phyloP scores from a whole-genome alignment of 177 flowering plant genomes.

The Tripterygium wilfordii region DNA sequence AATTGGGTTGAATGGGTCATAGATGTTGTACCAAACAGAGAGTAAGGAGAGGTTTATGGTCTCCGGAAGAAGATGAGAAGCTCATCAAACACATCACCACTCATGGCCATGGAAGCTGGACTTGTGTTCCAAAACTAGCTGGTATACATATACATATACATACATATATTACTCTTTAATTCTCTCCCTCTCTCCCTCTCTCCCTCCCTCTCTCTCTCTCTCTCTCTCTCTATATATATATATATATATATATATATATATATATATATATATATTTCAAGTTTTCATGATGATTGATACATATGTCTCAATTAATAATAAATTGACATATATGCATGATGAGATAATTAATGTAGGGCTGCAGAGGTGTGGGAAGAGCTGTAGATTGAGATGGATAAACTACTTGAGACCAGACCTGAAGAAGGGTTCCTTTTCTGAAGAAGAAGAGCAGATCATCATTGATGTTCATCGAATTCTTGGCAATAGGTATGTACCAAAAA shows the following conservation, averaged over 20 bases:
- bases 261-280: not conserved
- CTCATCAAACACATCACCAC: constrained; percentile 37
- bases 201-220: too few relatives aligned
- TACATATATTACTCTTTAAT: not conserved
- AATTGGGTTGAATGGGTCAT: constrained; percentile 59
- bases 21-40: constrained; percentile 57
- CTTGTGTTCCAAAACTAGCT: constrained; percentile 54
- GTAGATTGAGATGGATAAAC: constrained; percentile 66
- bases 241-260: not conserved
- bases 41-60: constrained; percentile 59
- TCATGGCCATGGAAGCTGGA: constrained; percentile 61
- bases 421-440: constrained; percentile 45
- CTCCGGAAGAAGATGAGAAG: too few relatives aligned
- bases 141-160: constrained; percentile 15
- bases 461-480: constrained; percentile 59
- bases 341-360: constrained; percentile 27
- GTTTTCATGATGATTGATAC: not conserved
- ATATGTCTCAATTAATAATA: not conserved
- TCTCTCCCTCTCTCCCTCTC: not conserved
- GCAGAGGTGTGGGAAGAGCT: constrained; percentile 68
- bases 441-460: constrained; percentile 56
- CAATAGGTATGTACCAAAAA: constrained; percentile 31
- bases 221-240: too few relatives aligned
- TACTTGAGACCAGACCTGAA: constrained; percentile 59
- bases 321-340: not conserved